Evolutionary conservation across 768 basidiomycete genomes (phyloP).

Genomic region (Leccinum subgranulosum): DNA sequence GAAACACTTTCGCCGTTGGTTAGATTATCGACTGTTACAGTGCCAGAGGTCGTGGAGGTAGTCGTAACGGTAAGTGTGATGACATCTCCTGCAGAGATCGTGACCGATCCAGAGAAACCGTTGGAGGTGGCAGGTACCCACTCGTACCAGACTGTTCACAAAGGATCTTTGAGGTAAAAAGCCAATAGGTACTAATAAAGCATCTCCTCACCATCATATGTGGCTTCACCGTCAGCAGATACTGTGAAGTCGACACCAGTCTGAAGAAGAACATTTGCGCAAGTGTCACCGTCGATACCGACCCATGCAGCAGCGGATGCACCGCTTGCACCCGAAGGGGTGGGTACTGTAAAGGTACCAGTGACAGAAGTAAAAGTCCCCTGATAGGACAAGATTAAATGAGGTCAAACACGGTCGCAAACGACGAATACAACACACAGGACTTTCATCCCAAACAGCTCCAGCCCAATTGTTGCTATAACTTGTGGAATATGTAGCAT

Average conservation of each 20-base stretch:
- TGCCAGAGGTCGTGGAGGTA: not conserved
- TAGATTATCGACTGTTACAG: not conserved
- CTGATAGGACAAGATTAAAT: not conserved
- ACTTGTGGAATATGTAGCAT: not conserved
- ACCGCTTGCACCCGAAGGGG: not conserved
- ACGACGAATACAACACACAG: not conserved
- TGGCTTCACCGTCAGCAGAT: not conserved
- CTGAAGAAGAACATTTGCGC: conserved; percentile 1
- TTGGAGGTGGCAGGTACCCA: not conserved
- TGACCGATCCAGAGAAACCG: not conserved
- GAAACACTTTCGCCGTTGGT: not conserved
- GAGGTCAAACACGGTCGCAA: not conserved
- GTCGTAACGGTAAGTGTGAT: conserved; percentile 3
- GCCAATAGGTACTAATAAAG: too few species aligned
- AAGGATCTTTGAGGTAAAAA: too few species aligned
- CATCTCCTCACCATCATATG: not conserved
- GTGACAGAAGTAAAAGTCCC: conserved; percentile 7
- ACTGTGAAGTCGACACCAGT: not conserved
- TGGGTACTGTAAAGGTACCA: conserved; percentile 8
- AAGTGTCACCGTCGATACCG: conserved; percentile 10
- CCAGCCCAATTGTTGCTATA: conserved; percentile 13
- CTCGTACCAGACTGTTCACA: conserved; percentile 9
- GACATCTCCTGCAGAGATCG: conserved; percentile 7
- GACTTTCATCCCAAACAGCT: not conserved
- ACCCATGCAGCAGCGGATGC: conserved; percentile 8